phyloP scores from a whole-genome alignment of 2,329 filamentous ascomycete species.

The Diaporthe sp. region DNA sequence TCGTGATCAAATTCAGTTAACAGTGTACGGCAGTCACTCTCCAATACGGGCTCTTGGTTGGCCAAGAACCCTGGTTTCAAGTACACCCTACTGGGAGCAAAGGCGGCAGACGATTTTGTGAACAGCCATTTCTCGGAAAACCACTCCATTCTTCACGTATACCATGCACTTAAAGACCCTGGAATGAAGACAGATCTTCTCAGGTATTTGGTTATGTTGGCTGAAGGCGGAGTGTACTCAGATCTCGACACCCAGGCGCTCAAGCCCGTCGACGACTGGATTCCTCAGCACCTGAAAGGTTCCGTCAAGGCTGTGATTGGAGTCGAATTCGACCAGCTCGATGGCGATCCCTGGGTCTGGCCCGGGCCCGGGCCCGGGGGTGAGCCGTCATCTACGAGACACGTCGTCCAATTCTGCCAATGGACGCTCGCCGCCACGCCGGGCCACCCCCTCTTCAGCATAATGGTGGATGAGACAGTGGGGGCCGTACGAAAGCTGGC shows the following conservation, averaged over 20 bases:
- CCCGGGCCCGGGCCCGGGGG: slow-evolving; percentile 25
- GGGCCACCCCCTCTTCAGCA: slow-evolving; percentile 44
- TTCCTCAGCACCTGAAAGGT: slow-evolving; percentile 36
- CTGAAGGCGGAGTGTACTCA: slow-evolving; percentile 58
- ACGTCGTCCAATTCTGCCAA: slow-evolving; percentile 47
- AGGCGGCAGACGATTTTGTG: slow-evolving; percentile 43
- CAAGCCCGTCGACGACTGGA: slow-evolving; percentile 54
- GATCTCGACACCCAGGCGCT: slow-evolving; percentile 70
- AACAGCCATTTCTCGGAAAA: slow-evolving; percentile 37
- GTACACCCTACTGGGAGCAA: slow-evolving; percentile 41
- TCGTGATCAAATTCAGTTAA: neutral
- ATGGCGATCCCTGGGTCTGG: slow-evolving; percentile 39
- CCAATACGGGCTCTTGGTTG: slow-evolving; percentile 41
- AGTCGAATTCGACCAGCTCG: slow-evolving; percentile 45
- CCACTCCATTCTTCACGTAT: slow-evolving; percentile 36
- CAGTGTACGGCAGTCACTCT: slow-evolving; percentile 23
- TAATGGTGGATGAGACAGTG: neutral
- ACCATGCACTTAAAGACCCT: slow-evolving; percentile 40
- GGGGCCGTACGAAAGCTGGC: neutral
- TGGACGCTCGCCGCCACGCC: slow-evolving; percentile 49
- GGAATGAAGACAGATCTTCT: slow-evolving; percentile 46
- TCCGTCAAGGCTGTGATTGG: slow-evolving; percentile 42
- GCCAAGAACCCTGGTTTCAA: slow-evolving; percentile 39
- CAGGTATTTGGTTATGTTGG: slow-evolving; percentile 41
- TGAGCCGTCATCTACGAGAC: slow-evolving; percentile 38